Conservation (phyloP, 1,139 yeast genomes). For the Blastobotrys arbuscula region DNA sequence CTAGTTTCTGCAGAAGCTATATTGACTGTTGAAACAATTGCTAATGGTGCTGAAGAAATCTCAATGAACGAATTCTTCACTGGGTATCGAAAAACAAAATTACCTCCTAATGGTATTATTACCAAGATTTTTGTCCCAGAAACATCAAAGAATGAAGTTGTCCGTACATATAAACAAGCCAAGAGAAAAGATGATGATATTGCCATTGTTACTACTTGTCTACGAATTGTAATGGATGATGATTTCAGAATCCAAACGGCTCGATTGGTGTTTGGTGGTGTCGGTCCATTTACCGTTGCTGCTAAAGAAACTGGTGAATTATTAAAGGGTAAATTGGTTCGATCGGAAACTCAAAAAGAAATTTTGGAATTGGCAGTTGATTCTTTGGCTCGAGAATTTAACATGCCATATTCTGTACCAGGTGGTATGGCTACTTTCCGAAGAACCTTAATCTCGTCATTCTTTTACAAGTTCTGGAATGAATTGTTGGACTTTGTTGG, state of each 20-base stretch:
- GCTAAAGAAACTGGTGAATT: slow-evolving; percentile 34
- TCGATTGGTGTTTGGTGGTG: slow-evolving; percentile 41
- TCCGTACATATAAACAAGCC: slow-evolving; percentile 40
- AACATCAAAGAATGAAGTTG: slow-evolving; percentile 33
- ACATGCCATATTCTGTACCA: slow-evolving; percentile 40
- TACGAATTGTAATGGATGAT: slow-evolving; percentile 27
- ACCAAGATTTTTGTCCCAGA: slow-evolving; percentile 39
- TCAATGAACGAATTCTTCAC: slow-evolving; percentile 39
- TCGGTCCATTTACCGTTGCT: slow-evolving; percentile 41
- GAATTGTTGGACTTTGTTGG: slow-evolving; percentile 21
- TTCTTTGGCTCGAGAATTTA: slow-evolving; percentile 34
- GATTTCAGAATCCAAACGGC: slow-evolving; percentile 27
- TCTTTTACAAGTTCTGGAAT: slow-evolving; percentile 41
- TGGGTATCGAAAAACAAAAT: slow-evolving; percentile 39
- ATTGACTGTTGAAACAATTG: slow-evolving; percentile 35
- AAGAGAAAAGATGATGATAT: slow-evolving; percentile 46
- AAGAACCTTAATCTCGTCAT: slow-evolving; percentile 39
- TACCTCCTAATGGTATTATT: slow-evolving; percentile 35
- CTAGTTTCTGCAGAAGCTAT: slow-evolving; percentile 39
- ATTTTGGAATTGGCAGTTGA: slow-evolving; percentile 31
- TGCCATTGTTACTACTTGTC: slow-evolving; percentile 42
- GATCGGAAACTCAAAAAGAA: slow-evolving; percentile 20
- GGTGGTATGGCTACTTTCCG: slow-evolving; percentile 46
- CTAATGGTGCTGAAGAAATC: slow-evolving; percentile 24
- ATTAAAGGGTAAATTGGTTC: slow-evolving; percentile 29